Percentiles rank a stretch among this genome's conserved stretches.
These are phyloP conservation scores for Citrullus colocynthis DNA, from an alignment of 306 rosid genomes.

Conservation along the genomic window DNA sequence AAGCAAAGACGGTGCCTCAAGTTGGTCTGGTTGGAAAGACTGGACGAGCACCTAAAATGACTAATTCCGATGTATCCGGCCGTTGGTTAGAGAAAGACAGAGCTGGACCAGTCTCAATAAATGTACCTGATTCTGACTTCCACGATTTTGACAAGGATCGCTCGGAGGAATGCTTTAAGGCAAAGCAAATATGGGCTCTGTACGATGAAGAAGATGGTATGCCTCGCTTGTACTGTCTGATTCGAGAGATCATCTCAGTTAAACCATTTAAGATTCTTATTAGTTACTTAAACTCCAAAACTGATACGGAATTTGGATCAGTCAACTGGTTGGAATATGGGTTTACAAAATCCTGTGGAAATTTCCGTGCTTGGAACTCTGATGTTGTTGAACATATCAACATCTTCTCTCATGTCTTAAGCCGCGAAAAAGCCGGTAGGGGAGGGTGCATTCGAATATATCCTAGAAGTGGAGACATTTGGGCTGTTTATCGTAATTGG, in stretches of 20 bases:
- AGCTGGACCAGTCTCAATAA: slow-evolving; percentile 40
- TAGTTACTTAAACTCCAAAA: slow-evolving; percentile 77
- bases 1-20: slow-evolving; percentile 25
- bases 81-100: slow-evolving; percentile 32
- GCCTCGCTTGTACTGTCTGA: slow-evolving; percentile 95
- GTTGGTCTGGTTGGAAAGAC: slow-evolving; percentile 25
- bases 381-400: slow-evolving; percentile 83
- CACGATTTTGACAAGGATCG: slow-evolving; percentile 94
- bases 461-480: slow-evolving; percentile 73
- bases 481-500: slow-evolving; percentile 95
- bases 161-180: slow-evolving; percentile 84
- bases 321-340: slow-evolving; percentile 86
- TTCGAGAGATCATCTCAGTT: slow-evolving; percentile 80
- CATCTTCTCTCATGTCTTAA: slow-evolving; percentile 76
- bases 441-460: slow-evolving; percentile 89
- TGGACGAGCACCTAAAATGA: slow-evolving; percentile 20
- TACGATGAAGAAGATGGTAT: slow-evolving; percentile 98
- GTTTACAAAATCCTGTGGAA: slow-evolving; percentile 94
- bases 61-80: slow-evolving; percentile 26
- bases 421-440: slow-evolving; percentile 68
- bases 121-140: slow-evolving; percentile 92
- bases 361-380: slow-evolving; percentile 68
- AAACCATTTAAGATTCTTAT: slow-evolving; percentile 76
- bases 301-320: slow-evolving; percentile 73
- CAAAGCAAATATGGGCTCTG: slow-evolving; percentile 97